Percentiles rank a stretch among this genome's conserved stretches.
These are phyloP conservation scores for Didymella arachidicola DNA, from an alignment of 2,329 filamentous ascomycete genomes.

Conservation along the genomic window DNA sequence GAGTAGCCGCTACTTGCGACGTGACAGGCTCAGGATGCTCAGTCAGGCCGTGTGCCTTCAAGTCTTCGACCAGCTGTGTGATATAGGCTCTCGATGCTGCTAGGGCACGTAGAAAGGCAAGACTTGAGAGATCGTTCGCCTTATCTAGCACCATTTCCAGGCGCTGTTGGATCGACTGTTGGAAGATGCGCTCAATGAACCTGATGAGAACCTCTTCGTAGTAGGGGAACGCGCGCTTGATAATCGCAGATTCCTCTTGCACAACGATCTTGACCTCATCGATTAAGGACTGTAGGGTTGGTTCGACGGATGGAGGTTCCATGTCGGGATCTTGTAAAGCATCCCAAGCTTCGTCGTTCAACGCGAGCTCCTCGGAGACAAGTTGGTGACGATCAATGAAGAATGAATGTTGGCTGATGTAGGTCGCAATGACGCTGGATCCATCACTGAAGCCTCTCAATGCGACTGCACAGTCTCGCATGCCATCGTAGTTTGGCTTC, in stretches of 20 bases:
- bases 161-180: conserved; percentile 96
- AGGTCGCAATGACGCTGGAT: conserved; percentile 90
- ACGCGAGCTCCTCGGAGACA: conserved; percentile 81
- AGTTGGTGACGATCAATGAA: conserved; percentile 97
- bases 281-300: conserved; percentile 86
- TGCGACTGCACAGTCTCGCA: conserved; percentile 96
- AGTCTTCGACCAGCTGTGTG: conserved; percentile 83
- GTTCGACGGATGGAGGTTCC: conserved; percentile 89
- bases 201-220: conserved; percentile 92
- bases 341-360: conserved; percentile 81
- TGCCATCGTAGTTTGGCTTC: conserved; percentile 94
- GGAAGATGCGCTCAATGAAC: conserved; percentile 94
- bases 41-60: conserved; percentile 92
- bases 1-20: conserved; percentile 75
- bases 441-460: conserved; percentile 96
- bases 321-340: conserved; percentile 92
- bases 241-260: conserved; percentile 96
- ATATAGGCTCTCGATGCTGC: conserved; percentile 93
- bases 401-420: conserved; percentile 99
- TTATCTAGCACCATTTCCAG: conserved; percentile 96
- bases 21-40: conserved; percentile 94
- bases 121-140: conserved; percentile 86
- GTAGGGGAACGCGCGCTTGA: conserved; percentile 94
- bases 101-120: conserved; percentile 88
- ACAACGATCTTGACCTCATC: conserved; percentile 96